Conservation (phyloP, 176 grass and related monocot species). For the Luzula sylvatica region DNA sequence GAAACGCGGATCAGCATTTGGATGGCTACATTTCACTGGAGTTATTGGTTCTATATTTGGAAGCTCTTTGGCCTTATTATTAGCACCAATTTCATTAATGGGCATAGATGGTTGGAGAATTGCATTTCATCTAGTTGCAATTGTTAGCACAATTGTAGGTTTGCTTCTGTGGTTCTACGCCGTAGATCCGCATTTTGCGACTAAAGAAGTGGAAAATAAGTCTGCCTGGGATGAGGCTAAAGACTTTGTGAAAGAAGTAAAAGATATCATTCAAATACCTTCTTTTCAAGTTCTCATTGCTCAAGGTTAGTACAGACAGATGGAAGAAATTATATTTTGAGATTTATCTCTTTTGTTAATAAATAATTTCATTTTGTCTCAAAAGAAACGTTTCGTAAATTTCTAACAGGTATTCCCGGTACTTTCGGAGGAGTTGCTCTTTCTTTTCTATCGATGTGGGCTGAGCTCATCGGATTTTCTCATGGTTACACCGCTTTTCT, state of each 20-base stretch:
- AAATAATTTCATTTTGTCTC: too few species aligned
- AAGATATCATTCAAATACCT: conserved; percentile 34
- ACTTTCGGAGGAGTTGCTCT: conserved; percentile 30
- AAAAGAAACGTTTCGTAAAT: too few species aligned
- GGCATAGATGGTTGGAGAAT: conserved; percentile 62
- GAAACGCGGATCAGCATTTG: conserved; percentile 41
- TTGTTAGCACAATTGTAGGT: conserved; percentile 31
- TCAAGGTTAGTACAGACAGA: too few species aligned
- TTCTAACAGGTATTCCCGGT: conserved; percentile 17
- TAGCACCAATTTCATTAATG: conserved; percentile 36
- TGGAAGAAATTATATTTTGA: too few species aligned
- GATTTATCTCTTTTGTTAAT: too few species aligned
- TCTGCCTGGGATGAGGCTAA: conserved; percentile 16
- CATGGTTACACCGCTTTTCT: conserved; percentile 29
- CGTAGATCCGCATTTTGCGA: conserved; percentile 36
- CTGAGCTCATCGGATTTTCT: conserved; percentile 40
- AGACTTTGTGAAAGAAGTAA: conserved; percentile 31
- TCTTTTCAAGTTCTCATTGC: conserved; percentile 78
- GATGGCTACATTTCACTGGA: conserved; percentile 40
- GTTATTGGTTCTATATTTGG: conserved; percentile 32
- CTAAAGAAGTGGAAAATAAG: background rate
- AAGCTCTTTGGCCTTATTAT: conserved; percentile 44
- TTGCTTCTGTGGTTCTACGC: conserved; percentile 39
- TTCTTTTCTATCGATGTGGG: conserved; percentile 39
- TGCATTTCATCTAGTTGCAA: conserved; percentile 49